Evolutionary conservation across 2,329 filamentous ascomycete genomes (phyloP), one percentile per base, ranked within the genome.

Genomic region (Venturia oleaginea): DNA sequence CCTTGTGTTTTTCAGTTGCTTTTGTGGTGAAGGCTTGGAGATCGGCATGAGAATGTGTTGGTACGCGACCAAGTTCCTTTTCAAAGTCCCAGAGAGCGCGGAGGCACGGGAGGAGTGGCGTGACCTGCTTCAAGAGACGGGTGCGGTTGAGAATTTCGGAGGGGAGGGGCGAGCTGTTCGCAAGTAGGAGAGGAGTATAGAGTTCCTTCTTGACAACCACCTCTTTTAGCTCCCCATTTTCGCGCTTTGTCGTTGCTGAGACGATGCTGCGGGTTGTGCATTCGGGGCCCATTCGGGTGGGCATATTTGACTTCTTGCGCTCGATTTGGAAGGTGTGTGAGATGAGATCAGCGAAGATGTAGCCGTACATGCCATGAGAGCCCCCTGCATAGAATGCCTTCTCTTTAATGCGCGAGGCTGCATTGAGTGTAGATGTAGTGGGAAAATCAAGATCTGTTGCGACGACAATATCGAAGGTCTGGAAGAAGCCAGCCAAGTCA

Each of bases 321-420:
- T 96, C 88, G 67, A 99, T 88, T 66, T 94, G 86, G 72, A 91
- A 99, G 71, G 92, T 87, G 75, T 99, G 94, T 71, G 87, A 84
- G 69, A 96, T 91, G 27, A 99, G 83, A 74, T 99, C 94, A 65
- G 90, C 89, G 74, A 99, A 99, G 68, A 96, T 89, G 78, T 91
- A 99, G 64, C 94, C 94, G 74, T 95, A 97, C 73, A 96, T 84
- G 60, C 94, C 94, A 73, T 97, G 91, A 2, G 89, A 85, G 61
- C 87, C 88, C 42, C 92, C 90, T 11, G 91, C 91, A 76, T 99
- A 99, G 76, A 97, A 97, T 13, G 92, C 87, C 59, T 86, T 85
- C 67, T 85, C 83, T 66, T 88, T 86, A 43, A 95, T 78, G 59
- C 93, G 88, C 48, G 92, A 92, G 34, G 90, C 88, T 27, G 90